Conservation (phyloP, 257 asterid genomes). For the Euphrasia confusa region DNA sequence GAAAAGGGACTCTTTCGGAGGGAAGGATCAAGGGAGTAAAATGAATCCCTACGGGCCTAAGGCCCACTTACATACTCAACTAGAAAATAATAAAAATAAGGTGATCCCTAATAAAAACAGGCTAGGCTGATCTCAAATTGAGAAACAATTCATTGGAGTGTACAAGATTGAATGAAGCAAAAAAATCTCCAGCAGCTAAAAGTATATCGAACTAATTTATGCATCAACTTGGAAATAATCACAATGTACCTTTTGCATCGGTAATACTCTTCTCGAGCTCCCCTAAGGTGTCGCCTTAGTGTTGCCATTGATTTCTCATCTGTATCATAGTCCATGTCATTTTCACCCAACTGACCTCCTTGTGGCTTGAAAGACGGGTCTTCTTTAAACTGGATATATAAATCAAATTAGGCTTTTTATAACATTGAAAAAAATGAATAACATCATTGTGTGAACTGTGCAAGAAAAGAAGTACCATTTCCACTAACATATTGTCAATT, state of each 20-base stretch:
- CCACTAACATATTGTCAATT: conserved; percentile 84
- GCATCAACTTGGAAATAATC: conserved; percentile 21
- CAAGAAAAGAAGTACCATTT: conserved; percentile 60
- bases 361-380: conserved; percentile 99
- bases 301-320: conserved; percentile 99
- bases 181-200: neutral
- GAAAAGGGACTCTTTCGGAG: neutral
- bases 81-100: neutral
- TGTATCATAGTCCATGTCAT: conserved; percentile 97
- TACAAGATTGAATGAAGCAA: conserved; percentile 2
- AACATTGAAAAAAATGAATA: conserved; percentile 19
- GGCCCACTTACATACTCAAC: no score
- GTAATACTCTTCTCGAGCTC: conserved; percentile 94
- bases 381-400: conserved; percentile 58
- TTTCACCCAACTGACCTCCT: conserved; percentile 95
- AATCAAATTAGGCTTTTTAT: conserved; percentile 23
- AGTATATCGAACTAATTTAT: conserved; percentile 19
- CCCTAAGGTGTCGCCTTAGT: conserved; percentile 85
- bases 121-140: neutral
- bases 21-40: no score
- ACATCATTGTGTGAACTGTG: conserved; percentile 16
- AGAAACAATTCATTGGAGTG: neutral
- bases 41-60: no score
- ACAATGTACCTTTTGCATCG: conserved; percentile 75
- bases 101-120: neutral